phyloP scores from a whole-genome alignment of 1,284 basidiomycete genomes.

The Microbotryum silenes-acaulis region DNA sequence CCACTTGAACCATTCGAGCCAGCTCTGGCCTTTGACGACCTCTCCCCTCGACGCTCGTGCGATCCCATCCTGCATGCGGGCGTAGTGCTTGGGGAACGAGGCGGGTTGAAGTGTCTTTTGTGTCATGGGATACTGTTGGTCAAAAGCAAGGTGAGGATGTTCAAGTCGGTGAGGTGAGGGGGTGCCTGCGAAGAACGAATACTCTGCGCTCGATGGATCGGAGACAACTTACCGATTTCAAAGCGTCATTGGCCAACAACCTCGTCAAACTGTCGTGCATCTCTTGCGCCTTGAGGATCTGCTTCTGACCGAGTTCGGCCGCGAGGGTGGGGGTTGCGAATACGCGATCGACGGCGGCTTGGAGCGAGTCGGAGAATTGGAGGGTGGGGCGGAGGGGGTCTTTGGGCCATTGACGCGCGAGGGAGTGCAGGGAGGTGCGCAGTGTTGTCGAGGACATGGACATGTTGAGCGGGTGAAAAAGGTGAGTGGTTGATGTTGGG shows the following conservation, averaged over 20 bases:
- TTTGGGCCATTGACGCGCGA: slow-evolving; percentile 14
- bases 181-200: too few relatives aligned
- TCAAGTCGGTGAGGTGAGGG: neutral
- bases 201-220: too few relatives aligned
- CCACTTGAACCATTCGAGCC: slow-evolving; percentile 19
- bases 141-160: neutral
- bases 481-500: neutral
- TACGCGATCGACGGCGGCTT: slow-evolving; percentile 16
- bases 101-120: slow-evolving; percentile 23
- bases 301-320: slow-evolving; percentile 3
- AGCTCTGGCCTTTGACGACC: slow-evolving; percentile 9
- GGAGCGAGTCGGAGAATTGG: slow-evolving; percentile 21
- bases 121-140: slow-evolving; percentile 18
- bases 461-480: neutral
- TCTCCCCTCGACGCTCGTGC: slow-evolving; percentile 19
- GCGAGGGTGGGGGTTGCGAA: slow-evolving; percentile 2
- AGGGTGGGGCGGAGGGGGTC: slow-evolving; percentile 18
- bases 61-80: slow-evolving; percentile 17
- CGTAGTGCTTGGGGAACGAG: slow-evolving; percentile 30
- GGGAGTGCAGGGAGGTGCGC: slow-evolving; percentile 10
- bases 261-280: slow-evolving; percentile 6
- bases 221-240: slow-evolving; percentile 15
- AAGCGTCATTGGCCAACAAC: slow-evolving; percentile 11
- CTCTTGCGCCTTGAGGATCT: slow-evolving; percentile 14
- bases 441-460: neutral